Base-by-base conservation (phyloP, 768 basidiomycete species). In the Lyophyllum semitale region DNA sequence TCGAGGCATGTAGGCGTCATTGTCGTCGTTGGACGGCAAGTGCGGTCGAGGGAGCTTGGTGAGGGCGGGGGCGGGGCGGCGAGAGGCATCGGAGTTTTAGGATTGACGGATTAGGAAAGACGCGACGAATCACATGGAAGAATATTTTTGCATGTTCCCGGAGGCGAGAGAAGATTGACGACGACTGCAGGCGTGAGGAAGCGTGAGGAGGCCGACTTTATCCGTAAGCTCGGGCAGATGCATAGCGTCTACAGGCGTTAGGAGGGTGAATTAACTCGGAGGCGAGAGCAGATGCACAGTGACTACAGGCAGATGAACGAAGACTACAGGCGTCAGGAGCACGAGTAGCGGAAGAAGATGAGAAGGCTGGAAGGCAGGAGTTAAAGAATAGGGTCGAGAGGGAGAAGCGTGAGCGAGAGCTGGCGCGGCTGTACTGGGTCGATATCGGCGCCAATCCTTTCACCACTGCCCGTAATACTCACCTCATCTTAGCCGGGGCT, bases 351-450 rank as follows among this genome's bases (percentile, higher is more conserved):
- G 29, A 6, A 23, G 32, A 48, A 22, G 32, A 22, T 48, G 6
- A 9, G 20, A 11, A 3, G 35, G 2, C 23, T 35, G 4, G 32
- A 35, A 11, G 12, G n/a, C n/a, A 20, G 3, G 49, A 40, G 18
- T 29, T 25, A 17, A 13, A 51, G 25, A 4, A 23, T 8, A 50
- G 37, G 23, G 27, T 47, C 11, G 45, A 55, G 25, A 11, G 44
- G 27, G 63, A 61, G 53, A 26, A 27, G 2, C 38, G 33, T 2
- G 48, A 62, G 27, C 49, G 60, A 12, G 58, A 54, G 15, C 50
- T 41, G n/a, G 58, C 58, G n/a, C 46, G 43, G 12, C 22, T 64
- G 12, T 64, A 55, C 20, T 64, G 63, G 63, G 60, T 54, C 8
- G 54, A 59, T 26, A 37, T 64, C 1, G 35, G 13, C n/a, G 8